phyloP scores from a whole-genome alignment of 768 basidiomycete species.

The Clathrus columnatus region DNA sequence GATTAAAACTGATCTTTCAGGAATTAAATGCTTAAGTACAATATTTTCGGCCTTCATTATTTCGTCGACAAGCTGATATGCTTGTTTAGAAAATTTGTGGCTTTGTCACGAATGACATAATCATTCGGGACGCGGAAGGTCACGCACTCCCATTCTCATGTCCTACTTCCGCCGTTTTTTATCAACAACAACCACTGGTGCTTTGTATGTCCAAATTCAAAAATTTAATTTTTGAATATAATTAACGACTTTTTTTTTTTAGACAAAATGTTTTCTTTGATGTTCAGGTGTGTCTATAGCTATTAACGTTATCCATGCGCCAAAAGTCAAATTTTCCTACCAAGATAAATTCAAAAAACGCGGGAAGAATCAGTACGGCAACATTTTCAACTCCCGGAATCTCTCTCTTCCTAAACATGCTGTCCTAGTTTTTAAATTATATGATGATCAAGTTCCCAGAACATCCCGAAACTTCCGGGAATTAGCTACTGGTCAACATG shows the following conservation, averaged over 20 bases:
- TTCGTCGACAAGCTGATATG: too few relatives aligned
- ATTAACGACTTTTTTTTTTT: neutral
- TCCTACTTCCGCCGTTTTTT: slow-evolving; percentile 6
- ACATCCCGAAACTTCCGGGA: slow-evolving; percentile 78
- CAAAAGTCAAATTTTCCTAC: neutral
- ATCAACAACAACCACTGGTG: neutral
- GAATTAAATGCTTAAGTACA: too few relatives aligned
- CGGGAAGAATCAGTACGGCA: slow-evolving; percentile 45
- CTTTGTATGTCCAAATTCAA: neutral
- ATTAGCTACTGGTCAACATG: slow-evolving; percentile 56
- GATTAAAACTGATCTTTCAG: too few relatives aligned
- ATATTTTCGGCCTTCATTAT: too few relatives aligned
- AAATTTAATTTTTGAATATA: neutral
- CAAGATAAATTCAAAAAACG: slow-evolving; percentile 44
- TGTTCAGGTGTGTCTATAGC: neutral
- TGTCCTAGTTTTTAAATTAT: slow-evolving; percentile 62
- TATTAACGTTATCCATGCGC: neutral
- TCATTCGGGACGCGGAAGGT: too few relatives aligned
- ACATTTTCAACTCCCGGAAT: neutral
- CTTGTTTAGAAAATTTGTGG: too few relatives aligned
- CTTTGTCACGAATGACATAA: too few relatives aligned
- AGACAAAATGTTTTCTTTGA: slow-evolving; percentile 9
- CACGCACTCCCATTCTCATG: neutral
- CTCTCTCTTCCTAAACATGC: neutral
- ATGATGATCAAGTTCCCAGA: slow-evolving; percentile 73